A percentile compares a stretch with the other conserved stretches of the same genome.
phyloP scores from a whole-genome alignment of 2,329 filamentous ascomycete species.

The Sclerotinia minor region DNA sequence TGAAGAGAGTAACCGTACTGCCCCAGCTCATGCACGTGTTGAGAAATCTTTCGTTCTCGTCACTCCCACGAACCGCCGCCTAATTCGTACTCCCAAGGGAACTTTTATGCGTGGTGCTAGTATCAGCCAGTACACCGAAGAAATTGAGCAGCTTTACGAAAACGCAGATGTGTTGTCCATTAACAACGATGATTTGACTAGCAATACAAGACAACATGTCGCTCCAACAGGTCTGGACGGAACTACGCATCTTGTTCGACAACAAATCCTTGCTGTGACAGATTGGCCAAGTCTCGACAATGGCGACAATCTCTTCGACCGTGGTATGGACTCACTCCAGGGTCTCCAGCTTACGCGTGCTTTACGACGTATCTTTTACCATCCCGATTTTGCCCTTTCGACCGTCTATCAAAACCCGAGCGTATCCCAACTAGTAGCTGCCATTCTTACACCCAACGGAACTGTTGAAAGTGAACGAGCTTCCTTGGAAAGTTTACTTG shows the following conservation, averaged over 20 bases:
- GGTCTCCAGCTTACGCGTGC: constrained; percentile 16
- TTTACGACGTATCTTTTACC: not conserved
- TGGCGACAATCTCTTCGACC: constrained; percentile 18
- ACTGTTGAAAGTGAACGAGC: not conserved
- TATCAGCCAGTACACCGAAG: not conserved
- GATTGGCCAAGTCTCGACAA: constrained; percentile 7
- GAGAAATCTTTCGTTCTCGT: not conserved
- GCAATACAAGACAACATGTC: constrained; percentile 25
- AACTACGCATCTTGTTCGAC: not conserved
- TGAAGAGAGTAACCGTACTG: not conserved
- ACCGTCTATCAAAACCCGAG: constrained; percentile 19
- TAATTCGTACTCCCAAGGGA: not conserved
- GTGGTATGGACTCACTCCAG: constrained; percentile 25
- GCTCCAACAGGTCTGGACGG: constrained; percentile 40
- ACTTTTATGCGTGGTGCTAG: not conserved
- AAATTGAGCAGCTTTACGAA: not conserved
- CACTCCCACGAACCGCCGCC: not conserved
- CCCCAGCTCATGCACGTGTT: not conserved
- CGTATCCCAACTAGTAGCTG: not conserved
- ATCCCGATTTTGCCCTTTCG: constrained; percentile 3
- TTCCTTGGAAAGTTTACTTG: not conserved
- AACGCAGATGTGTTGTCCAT: not conserved
- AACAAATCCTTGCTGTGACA: not conserved
- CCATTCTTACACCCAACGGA: not conserved
- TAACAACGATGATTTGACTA: not conserved